phyloP scores from a whole-genome alignment of 306 rosid species.

The Glycine tomentella region DNA sequence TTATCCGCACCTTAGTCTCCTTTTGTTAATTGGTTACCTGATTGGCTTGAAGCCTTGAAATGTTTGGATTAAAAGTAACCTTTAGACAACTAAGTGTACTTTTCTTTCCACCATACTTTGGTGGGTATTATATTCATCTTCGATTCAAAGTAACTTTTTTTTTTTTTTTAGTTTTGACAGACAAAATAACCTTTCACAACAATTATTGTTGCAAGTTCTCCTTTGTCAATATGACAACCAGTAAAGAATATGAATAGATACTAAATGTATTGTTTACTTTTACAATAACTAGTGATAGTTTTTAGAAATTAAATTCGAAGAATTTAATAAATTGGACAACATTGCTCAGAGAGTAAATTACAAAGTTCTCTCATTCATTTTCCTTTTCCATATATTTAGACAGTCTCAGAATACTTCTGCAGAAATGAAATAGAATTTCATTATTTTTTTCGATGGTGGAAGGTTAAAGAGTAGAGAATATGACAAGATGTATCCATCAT shows the following conservation, averaged over 20 bases:
- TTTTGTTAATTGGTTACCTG: neutral
- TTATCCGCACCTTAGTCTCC: conserved; percentile 21
- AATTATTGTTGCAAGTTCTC: neutral
- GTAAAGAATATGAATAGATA: neutral
- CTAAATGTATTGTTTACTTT: no score
- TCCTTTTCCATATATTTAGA: neutral
- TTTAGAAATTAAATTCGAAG: neutral
- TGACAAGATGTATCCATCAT: conserved; percentile 39
- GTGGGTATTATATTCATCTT: neutral
- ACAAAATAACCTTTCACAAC: conserved; percentile 2
- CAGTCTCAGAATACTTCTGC: neutral
- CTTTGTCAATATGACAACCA: neutral
- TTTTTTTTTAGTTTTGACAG: no score
- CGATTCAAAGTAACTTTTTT: neutral
- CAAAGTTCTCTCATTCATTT: neutral
- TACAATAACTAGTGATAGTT: no score
- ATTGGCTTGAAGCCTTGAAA: conserved; percentile 10
- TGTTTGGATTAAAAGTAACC: conserved; percentile 2
- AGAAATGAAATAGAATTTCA: conserved; percentile 34
- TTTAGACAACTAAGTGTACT: neutral
- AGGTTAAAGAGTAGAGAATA: conserved; percentile 39
- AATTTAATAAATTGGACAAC: neutral
- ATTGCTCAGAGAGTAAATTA: neutral
- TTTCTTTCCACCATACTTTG: conserved; percentile 15
- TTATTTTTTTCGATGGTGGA: conserved; percentile 32